phyloP scores from a whole-genome alignment of 75 land plant genomes.

The Pseudotsuga menziesii region DNA sequence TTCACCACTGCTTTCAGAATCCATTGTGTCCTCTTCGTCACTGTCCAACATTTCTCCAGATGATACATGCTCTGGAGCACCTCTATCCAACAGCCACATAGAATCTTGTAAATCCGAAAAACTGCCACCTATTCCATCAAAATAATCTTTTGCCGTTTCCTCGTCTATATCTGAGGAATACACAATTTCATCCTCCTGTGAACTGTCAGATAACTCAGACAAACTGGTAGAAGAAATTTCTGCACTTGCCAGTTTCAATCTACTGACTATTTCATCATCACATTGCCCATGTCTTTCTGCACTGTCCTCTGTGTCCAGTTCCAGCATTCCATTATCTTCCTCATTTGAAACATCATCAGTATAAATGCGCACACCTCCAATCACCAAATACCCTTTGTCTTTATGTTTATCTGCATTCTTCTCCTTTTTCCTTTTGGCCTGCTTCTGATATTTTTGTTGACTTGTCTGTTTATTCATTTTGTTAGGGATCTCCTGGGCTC shows the following conservation, averaged over 20 bases:
- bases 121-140: constrained; percentile 62
- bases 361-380: constrained; percentile 52
- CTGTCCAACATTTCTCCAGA: constrained; percentile 10
- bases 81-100: constrained; percentile 23
- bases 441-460: background rate
- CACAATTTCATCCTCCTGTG: constrained; percentile 6
- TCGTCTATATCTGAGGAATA: constrained; percentile 56
- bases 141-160: constrained; percentile 50
- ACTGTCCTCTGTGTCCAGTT: constrained; percentile 17
- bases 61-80: background rate
- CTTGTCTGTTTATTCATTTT: too few species aligned
- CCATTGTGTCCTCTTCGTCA: constrained; percentile 18
- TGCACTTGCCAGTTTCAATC: constrained; percentile 7
- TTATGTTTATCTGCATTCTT: background rate
- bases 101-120: constrained; percentile 19
- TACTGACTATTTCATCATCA: constrained; percentile 8
- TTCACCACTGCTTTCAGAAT: constrained; percentile 12
- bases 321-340: constrained; percentile 3
- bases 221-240: constrained; percentile 7
- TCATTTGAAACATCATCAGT: constrained; percentile 31
- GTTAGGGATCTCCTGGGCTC: too few species aligned
- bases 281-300: constrained; percentile 9
- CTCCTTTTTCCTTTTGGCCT: background rate
- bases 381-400: constrained; percentile 45
- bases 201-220: constrained; percentile 18